phyloP scores from a whole-genome alignment of 768 basidiomycete species.

The Tricholoma terreum region DNA sequence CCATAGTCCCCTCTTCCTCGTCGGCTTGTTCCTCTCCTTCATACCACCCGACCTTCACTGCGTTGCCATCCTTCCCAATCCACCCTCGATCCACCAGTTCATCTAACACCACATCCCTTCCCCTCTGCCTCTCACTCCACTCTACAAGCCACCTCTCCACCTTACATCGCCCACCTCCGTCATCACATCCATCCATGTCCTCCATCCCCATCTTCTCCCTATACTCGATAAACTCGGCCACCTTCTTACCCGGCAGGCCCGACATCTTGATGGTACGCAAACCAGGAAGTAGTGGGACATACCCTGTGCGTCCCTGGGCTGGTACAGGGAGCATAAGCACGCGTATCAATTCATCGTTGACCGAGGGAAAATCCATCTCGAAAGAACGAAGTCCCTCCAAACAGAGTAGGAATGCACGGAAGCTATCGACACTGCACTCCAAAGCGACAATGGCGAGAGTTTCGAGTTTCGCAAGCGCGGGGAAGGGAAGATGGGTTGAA shows the following conservation, averaged over 20 bases:
- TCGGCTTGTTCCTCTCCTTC: slow-evolving; percentile 29
- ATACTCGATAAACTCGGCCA: slow-evolving; percentile 16
- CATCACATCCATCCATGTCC: not conserved
- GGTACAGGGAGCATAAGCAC: slow-evolving; percentile 5
- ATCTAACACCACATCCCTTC: slow-evolving; percentile 36
- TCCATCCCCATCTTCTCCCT: slow-evolving; percentile 8
- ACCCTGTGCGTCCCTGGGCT: not conserved
- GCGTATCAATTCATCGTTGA: slow-evolving; percentile 16
- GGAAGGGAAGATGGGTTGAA: slow-evolving; percentile 23
- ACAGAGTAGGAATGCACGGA: slow-evolving; percentile 33
- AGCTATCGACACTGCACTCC: slow-evolving; percentile 35
- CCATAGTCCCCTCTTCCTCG: slow-evolving; percentile 26
- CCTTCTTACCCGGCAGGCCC: slow-evolving; percentile 17
- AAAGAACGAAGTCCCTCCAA: slow-evolving; percentile 33
- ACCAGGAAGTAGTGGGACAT: slow-evolving; percentile 17
- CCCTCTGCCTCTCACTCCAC: slow-evolving; percentile 32
- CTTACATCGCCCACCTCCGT: not conserved
- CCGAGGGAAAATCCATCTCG: slow-evolving; percentile 41
- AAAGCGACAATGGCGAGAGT: slow-evolving; percentile 40
- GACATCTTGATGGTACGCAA: slow-evolving; percentile 20
- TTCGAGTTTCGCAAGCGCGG: slow-evolving; percentile 31
- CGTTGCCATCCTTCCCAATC: slow-evolving; percentile 18
- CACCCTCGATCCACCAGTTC: slow-evolving; percentile 36
- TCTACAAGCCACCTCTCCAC: slow-evolving; percentile 27
- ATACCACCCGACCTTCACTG: slow-evolving; percentile 27